Evolutionary conservation across 2,329 filamentous ascomycete species (phyloP), one percentile per base, ranked within the genome.

Genomic region (Leptographium radiaticola): DNA sequence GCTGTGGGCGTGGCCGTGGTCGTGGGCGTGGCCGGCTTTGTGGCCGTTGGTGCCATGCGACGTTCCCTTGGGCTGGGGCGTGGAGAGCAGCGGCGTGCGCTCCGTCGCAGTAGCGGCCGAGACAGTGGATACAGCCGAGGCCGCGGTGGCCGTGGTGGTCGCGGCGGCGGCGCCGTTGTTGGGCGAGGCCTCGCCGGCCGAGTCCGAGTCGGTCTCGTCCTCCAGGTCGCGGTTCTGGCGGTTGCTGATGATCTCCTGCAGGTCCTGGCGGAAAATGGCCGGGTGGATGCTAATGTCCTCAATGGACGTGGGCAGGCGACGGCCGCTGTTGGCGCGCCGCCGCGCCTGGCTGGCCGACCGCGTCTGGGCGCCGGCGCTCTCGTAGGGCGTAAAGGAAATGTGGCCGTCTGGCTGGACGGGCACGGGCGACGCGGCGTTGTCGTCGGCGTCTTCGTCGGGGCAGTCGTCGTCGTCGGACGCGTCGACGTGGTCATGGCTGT

Each of bases 241-340:
- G n/a, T 87, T 88, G 40, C 84, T 84, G 59, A 97, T 94, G 61
- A 98, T 95, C 54, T 59, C 57, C 44, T 52, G 58, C 18, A 98
- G 95, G 54, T 91, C 89, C 66, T 95, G 87, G 59, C 93, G 78
- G 73, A 97, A 89, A 58, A 85, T 91, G 30, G 89, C 86, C 3
- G 93, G 93, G 65, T 96, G 87, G 52, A 95, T 87, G 65, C 84
- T 87, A 60, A 94, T 85, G 53, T 89, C 79, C 38, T 83, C 69
- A 72, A 89, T 70, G 71, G 77, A 82, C 56, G 80, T 71, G 59
- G 85, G 76, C 53, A 73, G 73, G 56, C 79, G 77, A 58, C 78
- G 75, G 60, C 68, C 62, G 60, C 66, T 75, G 64, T 70, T 73
- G 56, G 71, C 69, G 46, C 73, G 71, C 51, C 73, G 72, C 54